Evolutionary conservation across 2,329 filamentous ascomycete genomes (phyloP), one percentile per base, ranked within the genome.

Genomic region (Cercospora nicotianae): DNA sequence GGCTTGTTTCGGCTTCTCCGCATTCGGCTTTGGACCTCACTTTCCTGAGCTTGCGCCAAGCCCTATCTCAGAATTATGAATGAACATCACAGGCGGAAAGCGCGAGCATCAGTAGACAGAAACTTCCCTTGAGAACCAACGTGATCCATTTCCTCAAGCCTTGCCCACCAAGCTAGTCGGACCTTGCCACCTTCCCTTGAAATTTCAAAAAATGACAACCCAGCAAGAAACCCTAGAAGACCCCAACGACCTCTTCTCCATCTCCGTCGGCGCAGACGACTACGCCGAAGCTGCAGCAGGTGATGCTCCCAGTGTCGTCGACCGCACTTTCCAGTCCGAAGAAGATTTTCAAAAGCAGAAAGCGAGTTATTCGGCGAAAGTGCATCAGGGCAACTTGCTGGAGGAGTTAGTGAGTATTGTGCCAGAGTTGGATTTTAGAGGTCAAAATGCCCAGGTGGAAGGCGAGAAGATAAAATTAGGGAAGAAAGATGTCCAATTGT

Each of bases 291-390:
- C 73, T 16, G 75, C 76, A 33, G 73, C 76, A 3, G 71, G 59
- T 23, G 75, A 77, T 36, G 64, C 65, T 13, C 70, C 74, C 0
- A 63, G 69, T 7, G 72, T 72, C 5, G 61, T 64, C 5, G 69
- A 75, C 8, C 73, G 78, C 36, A 78, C 75, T 1, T 74, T 75
- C 62, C 77, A 77, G 67, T 76, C 74, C 66, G 75, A 77, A 65
- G 72, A 72, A 48, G 75, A 73, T 33, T 79, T 78, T 60, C 71
- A 73, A 13, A 69, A 69, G 8, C 72, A 76, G 33, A 78, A 77
- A 67, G 72, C 66, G 8, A 59, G 61, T 5, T 80, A 79, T 65
- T 58, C 55, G 4, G 77, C 78, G 8, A 77, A 76, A 51, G 69
- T 76, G 51, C 73, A 78, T 18, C 67, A 69, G 7, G 77, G 77